Conservation (phyloP, 2,329 filamentous ascomycete species). For the Botrytis squamosa region DNA sequence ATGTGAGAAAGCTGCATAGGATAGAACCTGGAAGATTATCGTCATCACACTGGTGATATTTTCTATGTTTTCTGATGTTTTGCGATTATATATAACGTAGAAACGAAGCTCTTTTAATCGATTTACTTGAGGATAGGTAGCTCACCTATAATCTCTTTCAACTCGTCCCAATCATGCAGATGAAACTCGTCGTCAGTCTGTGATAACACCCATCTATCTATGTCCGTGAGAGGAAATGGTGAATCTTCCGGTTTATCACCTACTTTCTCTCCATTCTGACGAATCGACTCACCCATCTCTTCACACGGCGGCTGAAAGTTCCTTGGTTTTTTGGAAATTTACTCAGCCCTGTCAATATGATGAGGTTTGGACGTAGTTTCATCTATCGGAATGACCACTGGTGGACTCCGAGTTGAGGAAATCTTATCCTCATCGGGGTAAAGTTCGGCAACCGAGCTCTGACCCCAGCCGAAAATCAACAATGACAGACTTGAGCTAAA, state of each 20-base stretch:
- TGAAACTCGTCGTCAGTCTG: conserved; percentile 69
- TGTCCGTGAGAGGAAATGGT: conserved; percentile 59
- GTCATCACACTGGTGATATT: conserved; percentile 13
- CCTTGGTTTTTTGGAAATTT: not conserved
- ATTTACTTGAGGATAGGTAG: not conserved
- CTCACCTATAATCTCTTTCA: conserved; percentile 66
- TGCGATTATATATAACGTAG: not conserved
- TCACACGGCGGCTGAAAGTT: conserved; percentile 21
- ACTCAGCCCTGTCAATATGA: conserved; percentile 21
- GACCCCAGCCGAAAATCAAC: conserved; percentile 19
- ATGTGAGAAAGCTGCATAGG: not conserved
- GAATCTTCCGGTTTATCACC: conserved; percentile 29
- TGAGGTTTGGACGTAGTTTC: conserved; percentile 8
- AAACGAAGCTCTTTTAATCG: not conserved
- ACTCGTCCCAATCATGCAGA: conserved; percentile 70
- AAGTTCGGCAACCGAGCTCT: conserved; percentile 13
- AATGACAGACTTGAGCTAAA: not conserved
- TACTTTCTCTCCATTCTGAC: conserved; percentile 6
- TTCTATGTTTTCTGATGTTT: not conserved
- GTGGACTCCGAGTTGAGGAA: conserved; percentile 9
- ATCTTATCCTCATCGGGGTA: conserved; percentile 19
- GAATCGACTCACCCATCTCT: conserved; percentile 8
- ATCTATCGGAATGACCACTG: not conserved
- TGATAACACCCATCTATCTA: conserved; percentile 58
- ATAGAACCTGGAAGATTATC: not conserved